Base-by-base conservation (phyloP, 441 rosid genomes). In the Codiaeum variegatum region DNA sequence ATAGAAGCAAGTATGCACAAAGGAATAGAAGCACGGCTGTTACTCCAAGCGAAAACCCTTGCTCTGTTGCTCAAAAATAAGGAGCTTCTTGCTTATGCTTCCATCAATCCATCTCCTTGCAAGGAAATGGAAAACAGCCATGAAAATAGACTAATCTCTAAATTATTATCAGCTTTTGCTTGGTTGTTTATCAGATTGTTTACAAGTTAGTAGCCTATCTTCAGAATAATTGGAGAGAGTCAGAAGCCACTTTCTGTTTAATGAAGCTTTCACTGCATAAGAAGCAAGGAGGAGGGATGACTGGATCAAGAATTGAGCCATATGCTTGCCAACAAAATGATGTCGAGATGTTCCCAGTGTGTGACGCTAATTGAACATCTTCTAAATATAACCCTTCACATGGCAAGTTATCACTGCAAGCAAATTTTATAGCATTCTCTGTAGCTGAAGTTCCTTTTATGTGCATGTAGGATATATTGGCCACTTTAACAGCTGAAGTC, bases 261-360 rank as follows among this genome's bases (percentile, higher is more conserved):
- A 85, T 80, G 75, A 85, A 82, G 75, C 81, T 78, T 38, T 77
- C 69, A 34, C 60, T 72, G 19, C 51, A 61, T 23, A 84, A 75
- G 46, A 88, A 81, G 76, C 99, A 92, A 62, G 96, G 69, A 77
- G 84, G 81, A 18, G 99, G 98, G 26, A 75, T 62, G 38, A 92
- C 84, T 65, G 75, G 75, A 82, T 92, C 98, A 0, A 46, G 67
- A 72, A 83, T 84, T 40, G 86, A 77, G 72, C 98, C 98, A 52
- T 84, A 76, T 62, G 98, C 96, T 77, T 90, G 79, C 97, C 97
- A 92, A 67, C 99, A 91, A 71, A 87, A 88, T 13, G 97, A 88
- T 72, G 69, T 77, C 11, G 88, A 71, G 31, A 49, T 38, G 31
- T 79, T 86, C 47, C 85, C 85, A 15, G 59, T 38, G 44, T 70